Base-by-base conservation (phyloP, 345 rosid genomes). In the Crucihimalaya himalaica region DNA sequence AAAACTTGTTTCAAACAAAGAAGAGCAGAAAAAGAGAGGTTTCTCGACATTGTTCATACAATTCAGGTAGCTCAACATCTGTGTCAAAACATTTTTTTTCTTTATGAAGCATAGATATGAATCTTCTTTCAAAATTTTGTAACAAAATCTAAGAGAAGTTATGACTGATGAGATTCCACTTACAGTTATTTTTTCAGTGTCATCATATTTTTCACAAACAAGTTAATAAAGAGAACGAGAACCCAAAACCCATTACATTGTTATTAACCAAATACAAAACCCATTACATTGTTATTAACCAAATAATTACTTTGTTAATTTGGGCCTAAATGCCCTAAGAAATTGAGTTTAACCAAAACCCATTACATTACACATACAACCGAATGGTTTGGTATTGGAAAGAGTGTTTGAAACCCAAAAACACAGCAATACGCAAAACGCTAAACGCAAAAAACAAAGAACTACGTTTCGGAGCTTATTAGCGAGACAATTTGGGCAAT, bases 111-210 rank as follows among this genome's bases (percentile, higher is more conserved):
- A 60, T 50, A 61, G 25, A 61, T 61, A 53, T 68, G 57, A 52
- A 43, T 43, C 19, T 66, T 58, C 32, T 73, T 66, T 48, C 68
- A 50, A 39, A 39, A 39, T 74, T 74, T 58, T 66, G 78, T 74
- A 67, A 48, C 78, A 58, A 66, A 43, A 37, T 48, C 45, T 27
- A 74, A 42, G 27, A 40, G 13, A 66, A 1, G 25, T 23, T 2
- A 23, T 23, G 25, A 18, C 43, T 39, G 60, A 66, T 18, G 61
- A 64, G 50, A 25, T 48, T 60, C n/a, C 25, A 5, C 50, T 48
- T 9, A 35, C 35, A 61, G 40, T 21, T 60, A 16, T 57, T 45
- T 57, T 10, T 23, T 37, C 11, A 65, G 50, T 66, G 39, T 35
- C 39, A 34, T 21, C 10, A 32, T 31, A 19, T 29, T 29, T 29